Evolutionary conservation across 805 yeast species (phyloP), one percentile per base, ranked within the genome.

Genomic region (Candida sphagnicola): DNA sequence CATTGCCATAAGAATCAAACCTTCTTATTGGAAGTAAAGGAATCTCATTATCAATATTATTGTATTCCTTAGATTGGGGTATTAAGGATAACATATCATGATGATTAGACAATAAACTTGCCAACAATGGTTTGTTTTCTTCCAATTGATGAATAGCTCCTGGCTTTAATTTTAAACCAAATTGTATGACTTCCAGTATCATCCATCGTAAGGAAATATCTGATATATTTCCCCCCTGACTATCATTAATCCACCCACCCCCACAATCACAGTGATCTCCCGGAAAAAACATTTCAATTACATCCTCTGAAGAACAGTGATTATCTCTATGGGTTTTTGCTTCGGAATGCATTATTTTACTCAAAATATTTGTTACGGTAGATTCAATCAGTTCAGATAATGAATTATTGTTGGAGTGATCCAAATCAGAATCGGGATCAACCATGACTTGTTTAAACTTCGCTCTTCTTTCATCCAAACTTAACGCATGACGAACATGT

Each of bases 201-300:
- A 82, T 75, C 87, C 87, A 82, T 43, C 81, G 63, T 17, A 82
- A 57, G 0, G 86, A 61, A 12, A 78, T 44, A 45, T 77, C 71
- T 0, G 84, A 67, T 12, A 76, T 42, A 1, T 76, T 25, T n/a
- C 36, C 41, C 10, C 40, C 76, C 34, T 62, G 51, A 0, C 41
- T 24, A 51, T 75, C 80, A 4, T 64, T 55, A 1, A 64, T 54
- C 82, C 84, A 80, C 0, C 84, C 84, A 2, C 87, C 87, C 2
- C 88, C 88, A 48, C 77, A 60, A 55, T 82, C 87, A 8, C 82
- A 67, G 55, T 82, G 88, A 50, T 77, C 77, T 2, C 87, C 89
- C 1, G 84, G 76, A 48, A 82, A 82, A 82, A 82, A 82, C 30
- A 75, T 50, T 48, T 82, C 87, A 12, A 71, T 51, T 24, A 74